These are phyloP conservation scores for Hypoxylon cercidicola DNA, from an alignment of 495 filamentous ascomycete species.

Conservation along the genomic window DNA sequence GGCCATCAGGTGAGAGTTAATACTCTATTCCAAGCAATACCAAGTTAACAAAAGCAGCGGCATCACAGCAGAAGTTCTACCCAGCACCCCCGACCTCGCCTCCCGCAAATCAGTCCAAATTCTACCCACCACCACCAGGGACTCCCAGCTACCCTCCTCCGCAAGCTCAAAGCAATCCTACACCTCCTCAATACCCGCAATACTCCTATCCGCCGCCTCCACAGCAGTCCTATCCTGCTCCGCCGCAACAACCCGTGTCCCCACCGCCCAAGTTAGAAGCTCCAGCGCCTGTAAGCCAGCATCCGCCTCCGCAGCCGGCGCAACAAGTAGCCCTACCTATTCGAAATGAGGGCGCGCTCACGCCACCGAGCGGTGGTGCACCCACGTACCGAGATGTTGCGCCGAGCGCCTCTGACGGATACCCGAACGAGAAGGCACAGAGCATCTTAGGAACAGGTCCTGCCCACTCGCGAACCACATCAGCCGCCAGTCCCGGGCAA, in stretches of 20 bases:
- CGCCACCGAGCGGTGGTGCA: constrained; percentile 44
- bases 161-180: constrained; percentile 44
- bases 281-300: constrained; percentile 40
- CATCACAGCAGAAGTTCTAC: constrained; percentile 49
- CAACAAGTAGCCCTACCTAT: constrained; percentile 40
- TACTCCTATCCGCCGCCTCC: constrained; percentile 53
- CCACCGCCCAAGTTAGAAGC: constrained; percentile 41
- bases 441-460: constrained; percentile 41
- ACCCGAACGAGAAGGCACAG: constrained; percentile 52
- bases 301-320: constrained; percentile 40
- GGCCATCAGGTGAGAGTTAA: constrained; percentile 37
- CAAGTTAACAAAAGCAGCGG: constrained; percentile 31
- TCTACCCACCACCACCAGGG: constrained; percentile 53
- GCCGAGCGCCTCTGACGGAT: constrained; percentile 40
- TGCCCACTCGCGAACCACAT: constrained; percentile 54
- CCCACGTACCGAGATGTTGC: constrained; percentile 50
- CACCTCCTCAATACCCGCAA: constrained; percentile 56
- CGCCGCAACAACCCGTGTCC: constrained; percentile 42
- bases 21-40: constrained; percentile 1
- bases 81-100: constrained; percentile 50
- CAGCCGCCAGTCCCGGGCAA: constrained; percentile 55
- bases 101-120: constrained; percentile 58
- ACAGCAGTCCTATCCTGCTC: constrained; percentile 52
- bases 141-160: constrained; percentile 50
- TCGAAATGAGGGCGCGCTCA: constrained; percentile 42